These are phyloP conservation scores for Pseudogymnoascus sp. DNA, from an alignment of 2,329 filamentous ascomycete species.

Conservation along the genomic window DNA sequence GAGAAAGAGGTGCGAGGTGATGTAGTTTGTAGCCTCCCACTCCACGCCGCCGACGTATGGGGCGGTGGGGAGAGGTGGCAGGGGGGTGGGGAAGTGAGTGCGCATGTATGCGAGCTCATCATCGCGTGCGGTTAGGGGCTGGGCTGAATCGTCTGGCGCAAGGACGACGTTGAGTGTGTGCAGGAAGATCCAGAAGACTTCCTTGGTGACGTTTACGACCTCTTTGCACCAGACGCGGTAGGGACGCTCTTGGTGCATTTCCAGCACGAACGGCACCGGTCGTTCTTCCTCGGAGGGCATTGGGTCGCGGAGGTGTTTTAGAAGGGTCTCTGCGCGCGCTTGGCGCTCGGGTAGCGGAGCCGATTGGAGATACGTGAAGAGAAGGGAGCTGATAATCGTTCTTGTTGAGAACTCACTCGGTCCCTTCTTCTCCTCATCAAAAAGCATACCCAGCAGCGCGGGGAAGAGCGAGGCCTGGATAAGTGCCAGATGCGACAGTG, in stretches of 20 bases:
- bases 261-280: constrained; percentile 78
- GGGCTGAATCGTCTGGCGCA: constrained; percentile 37
- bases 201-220: constrained; percentile 85
- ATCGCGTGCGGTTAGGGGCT: constrained; percentile 20
- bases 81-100: constrained; percentile 74
- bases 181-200: constrained; percentile 99
- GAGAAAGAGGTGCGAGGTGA: constrained; percentile 86
- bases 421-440: constrained; percentile 96
- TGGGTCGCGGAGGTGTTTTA: constrained; percentile 75
- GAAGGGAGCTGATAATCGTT: constrained; percentile 78
- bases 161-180: constrained; percentile 87
- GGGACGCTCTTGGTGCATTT: constrained; percentile 80
- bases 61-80: constrained; percentile 85
- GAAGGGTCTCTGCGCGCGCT: constrained; percentile 63
- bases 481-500: constrained; percentile 71
- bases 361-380: constrained; percentile 81
- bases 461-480: constrained; percentile 81
- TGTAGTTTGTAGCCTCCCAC: constrained; percentile 97
- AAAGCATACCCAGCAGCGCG: constrained; percentile 78
- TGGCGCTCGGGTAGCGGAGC: constrained; percentile 57
- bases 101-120: constrained; percentile 53
- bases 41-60: constrained; percentile 96
- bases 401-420: constrained; percentile 94
- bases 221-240: constrained; percentile 95
- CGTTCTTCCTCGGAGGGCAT: constrained; percentile 67